Evolutionary conservation across 352 stramenopile species (phyloP).

Genomic region (Phytopythium aichiense): DNA sequence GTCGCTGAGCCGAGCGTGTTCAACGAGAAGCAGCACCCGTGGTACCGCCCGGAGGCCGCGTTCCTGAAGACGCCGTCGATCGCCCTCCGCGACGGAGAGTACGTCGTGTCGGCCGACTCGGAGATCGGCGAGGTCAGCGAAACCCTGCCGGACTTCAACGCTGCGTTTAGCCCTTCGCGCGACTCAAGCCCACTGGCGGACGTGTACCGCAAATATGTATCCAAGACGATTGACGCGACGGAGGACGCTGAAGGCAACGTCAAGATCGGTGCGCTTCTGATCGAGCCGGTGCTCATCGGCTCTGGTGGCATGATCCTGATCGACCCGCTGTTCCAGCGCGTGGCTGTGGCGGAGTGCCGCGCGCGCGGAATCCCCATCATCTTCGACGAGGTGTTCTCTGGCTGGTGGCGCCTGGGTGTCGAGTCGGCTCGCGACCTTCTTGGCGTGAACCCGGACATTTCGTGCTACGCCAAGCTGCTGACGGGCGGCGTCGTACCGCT

Average conservation of each 20-base stretch:
- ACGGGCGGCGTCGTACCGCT: constrained; percentile 88
- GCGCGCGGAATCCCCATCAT: constrained; percentile 84
- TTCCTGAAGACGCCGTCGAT: constrained; percentile 83
- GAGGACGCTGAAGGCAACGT: constrained; percentile 22
- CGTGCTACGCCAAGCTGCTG: constrained; percentile 90
- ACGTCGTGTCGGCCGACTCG: constrained; percentile 47
- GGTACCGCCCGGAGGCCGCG: constrained; percentile 82
- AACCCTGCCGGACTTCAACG: constrained; percentile 37
- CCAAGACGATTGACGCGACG: constrained; percentile 40
- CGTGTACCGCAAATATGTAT: constrained; percentile 67
- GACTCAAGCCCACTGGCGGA: constrained; percentile 32
- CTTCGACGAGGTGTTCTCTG: constrained; percentile 92
- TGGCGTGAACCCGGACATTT: constrained; percentile 84
- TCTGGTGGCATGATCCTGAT: constrained; percentile 88
- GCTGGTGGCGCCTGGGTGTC: constrained; percentile 88
- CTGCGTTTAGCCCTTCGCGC: constrained; percentile 45
- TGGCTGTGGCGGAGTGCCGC: constrained; percentile 78
- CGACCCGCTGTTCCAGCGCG: constrained; percentile 90
- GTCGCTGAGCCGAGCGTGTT: constrained; percentile 89
- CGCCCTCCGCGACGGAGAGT: constrained; percentile 50
- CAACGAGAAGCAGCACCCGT: constrained; percentile 90
- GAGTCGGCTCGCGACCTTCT: constrained; percentile 83
- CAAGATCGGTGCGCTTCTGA: constrained; percentile 68
- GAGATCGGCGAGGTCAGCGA: constrained; percentile 39
- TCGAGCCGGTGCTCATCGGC: constrained; percentile 91